Percentiles rank a stretch among this genome's conserved stretches.
Evolutionary conservation across 2,329 filamentous ascomycete species (phyloP).

Genomic region (Phialophora chinensis): DNA sequence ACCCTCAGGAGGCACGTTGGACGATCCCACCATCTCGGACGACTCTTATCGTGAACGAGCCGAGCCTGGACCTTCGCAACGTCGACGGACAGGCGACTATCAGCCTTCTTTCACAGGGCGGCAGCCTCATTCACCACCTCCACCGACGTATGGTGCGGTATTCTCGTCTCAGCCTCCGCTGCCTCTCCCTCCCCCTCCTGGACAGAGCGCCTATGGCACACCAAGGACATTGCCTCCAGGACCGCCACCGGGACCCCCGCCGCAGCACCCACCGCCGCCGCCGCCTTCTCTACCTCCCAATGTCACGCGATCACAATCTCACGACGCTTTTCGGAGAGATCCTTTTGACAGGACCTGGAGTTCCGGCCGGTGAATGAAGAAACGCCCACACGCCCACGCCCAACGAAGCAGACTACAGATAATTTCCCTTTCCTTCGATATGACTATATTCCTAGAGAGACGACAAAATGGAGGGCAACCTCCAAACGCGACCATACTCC

Average conservation of each 20-base stretch:
- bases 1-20: constrained; percentile 16
- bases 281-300: constrained; percentile 13
- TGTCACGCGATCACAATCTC: constrained; percentile 32
- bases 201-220: constrained; percentile 27
- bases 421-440: constrained; percentile 25
- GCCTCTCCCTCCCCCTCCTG: constrained; percentile 28
- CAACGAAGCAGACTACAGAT: constrained; percentile 4
- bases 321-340: constrained; percentile 38
- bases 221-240: constrained; percentile 29
- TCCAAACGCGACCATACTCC: constrained; percentile 31
- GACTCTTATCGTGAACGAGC: constrained; percentile 33
- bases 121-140: constrained; percentile 29
- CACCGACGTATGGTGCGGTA: constrained; percentile 17
- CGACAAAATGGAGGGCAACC: constrained; percentile 35
- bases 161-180: constrained; percentile 29
- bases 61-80: constrained; percentile 34
- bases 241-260: constrained; percentile 26
- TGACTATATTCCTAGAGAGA: constrained; percentile 36
- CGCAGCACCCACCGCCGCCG: constrained; percentile 1
- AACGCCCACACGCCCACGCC: neutral
- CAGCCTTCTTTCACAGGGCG: constrained; percentile 31
- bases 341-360: constrained; percentile 31
- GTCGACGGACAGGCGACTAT: constrained; percentile 38
- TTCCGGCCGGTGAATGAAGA: constrained; percentile 25
- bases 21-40: constrained; percentile 24